Evolutionary conservation across 2,329 filamentous ascomycete genomes (phyloP).

Genomic region (Paraphaeosphaeria minitans): DNA sequence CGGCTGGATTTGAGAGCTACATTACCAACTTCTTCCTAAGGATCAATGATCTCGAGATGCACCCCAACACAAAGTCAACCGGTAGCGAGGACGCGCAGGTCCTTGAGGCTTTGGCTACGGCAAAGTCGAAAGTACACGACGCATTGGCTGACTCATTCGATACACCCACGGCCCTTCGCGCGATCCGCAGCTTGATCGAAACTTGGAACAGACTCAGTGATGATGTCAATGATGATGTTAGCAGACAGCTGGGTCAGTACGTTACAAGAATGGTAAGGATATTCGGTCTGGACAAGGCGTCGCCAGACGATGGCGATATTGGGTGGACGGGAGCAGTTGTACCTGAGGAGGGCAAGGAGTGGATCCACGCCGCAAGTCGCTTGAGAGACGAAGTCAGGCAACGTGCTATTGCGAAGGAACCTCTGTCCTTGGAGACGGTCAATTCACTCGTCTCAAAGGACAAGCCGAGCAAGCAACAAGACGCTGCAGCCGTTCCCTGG

Average conservation of each 20-base stretch:
- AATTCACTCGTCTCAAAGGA: slow-evolving; percentile 48
- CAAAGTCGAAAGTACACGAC: slow-evolving; percentile 63
- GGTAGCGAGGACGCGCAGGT: slow-evolving; percentile 51
- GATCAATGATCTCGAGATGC: slow-evolving; percentile 55
- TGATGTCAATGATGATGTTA: slow-evolving; percentile 54
- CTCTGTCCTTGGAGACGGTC: slow-evolving; percentile 33
- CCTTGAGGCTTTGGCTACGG: slow-evolving; percentile 55
- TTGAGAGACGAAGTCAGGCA: slow-evolving; percentile 64
- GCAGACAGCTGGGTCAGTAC: slow-evolving; percentile 70
- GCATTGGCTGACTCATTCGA: slow-evolving; percentile 86
- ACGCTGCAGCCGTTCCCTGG: slow-evolving; percentile 49
- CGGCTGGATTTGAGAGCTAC: slow-evolving; percentile 78
- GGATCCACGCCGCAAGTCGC: slow-evolving; percentile 63
- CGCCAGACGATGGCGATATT: slow-evolving; percentile 53
- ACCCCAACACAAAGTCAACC: slow-evolving; percentile 38
- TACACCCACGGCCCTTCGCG: slow-evolving; percentile 77
- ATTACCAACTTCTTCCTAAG: slow-evolving; percentile 73
- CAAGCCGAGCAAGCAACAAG: slow-evolving; percentile 34
- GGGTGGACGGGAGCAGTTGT: slow-evolving; percentile 71
- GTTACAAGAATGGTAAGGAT: slow-evolving; percentile 83
- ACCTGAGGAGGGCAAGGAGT: slow-evolving; percentile 62
- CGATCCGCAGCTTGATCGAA: slow-evolving; percentile 78
- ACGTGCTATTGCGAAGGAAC: slow-evolving; percentile 56
- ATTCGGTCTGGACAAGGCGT: slow-evolving; percentile 73
- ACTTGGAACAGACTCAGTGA: slow-evolving; percentile 69